These are phyloP conservation scores for Thermoascus crustaceus DNA, from an alignment of 2,329 filamentous ascomycete genomes.

Conservation along the genomic window DNA sequence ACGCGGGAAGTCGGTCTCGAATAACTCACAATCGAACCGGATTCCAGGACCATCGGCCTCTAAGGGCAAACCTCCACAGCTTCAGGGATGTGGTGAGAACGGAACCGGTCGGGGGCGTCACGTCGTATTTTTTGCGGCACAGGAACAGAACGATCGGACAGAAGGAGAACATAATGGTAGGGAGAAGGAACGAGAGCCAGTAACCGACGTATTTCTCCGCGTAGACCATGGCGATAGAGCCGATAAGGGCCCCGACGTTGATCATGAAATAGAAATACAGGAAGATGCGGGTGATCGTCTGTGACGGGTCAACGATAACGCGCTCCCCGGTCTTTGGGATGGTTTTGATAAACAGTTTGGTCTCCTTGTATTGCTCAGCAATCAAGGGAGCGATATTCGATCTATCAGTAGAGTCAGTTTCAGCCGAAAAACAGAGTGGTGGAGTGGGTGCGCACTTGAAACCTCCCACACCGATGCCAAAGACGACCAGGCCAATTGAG, in stretches of 20 bases:
- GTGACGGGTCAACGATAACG: constrained; percentile 59
- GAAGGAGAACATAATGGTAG: constrained; percentile 55
- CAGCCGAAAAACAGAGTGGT: background rate
- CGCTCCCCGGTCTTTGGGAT: constrained; percentile 39
- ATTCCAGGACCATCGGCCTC: constrained; percentile 55
- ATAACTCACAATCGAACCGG: constrained; percentile 37
- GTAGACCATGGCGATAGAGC: constrained; percentile 58
- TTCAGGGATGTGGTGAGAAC: constrained; percentile 51
- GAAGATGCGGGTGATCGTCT: constrained; percentile 62
- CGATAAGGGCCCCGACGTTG: constrained; percentile 56
- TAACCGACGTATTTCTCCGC: constrained; percentile 62
- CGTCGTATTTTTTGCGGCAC: constrained; percentile 38
- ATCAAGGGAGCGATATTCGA: constrained; percentile 43
- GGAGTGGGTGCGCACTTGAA: constrained; percentile 60
- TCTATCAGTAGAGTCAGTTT: background rate
- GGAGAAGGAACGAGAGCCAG: constrained; percentile 56
- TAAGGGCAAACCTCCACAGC: constrained; percentile 53
- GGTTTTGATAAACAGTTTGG: constrained; percentile 42
- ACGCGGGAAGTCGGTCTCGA: too few relatives aligned
- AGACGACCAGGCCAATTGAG: constrained; percentile 55
- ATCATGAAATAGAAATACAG: constrained; percentile 70
- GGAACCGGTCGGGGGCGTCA: constrained; percentile 51
- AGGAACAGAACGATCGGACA: constrained; percentile 49
- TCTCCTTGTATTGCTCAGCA: constrained; percentile 57
- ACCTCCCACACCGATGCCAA: constrained; percentile 66